A percentile compares a stretch with the other conserved stretches of the same genome.
Conservation (phyloP, 2,329 filamentous ascomycete species). For the Lachnellula occidentalis region DNA sequence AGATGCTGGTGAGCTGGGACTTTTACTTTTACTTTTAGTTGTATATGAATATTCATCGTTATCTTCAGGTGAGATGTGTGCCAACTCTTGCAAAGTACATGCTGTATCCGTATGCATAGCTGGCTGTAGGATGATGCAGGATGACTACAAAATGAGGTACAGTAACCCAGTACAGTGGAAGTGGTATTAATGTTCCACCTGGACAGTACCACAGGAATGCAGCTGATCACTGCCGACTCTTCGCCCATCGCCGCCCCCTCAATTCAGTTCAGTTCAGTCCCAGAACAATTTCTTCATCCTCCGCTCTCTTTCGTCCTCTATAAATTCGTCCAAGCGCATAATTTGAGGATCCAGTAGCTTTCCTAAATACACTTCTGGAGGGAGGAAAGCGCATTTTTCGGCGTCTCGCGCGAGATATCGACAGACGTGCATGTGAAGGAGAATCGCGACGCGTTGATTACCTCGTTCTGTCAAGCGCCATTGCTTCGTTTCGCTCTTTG, state of each 20-base stretch:
- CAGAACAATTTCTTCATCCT: slow-evolving; percentile 21
- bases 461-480: slow-evolving; percentile 31
- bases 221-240: too few species aligned
- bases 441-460: slow-evolving; percentile 33
- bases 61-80: background rate
- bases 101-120: background rate
- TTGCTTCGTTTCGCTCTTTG: slow-evolving; percentile 20
- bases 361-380: slow-evolving; percentile 26
- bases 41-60: background rate
- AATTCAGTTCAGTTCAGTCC: slow-evolving; percentile 2
- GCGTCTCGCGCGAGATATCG: slow-evolving; percentile 30
- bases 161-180: too few species aligned
- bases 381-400: slow-evolving; percentile 32
- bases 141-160: too few species aligned
- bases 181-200: too few species aligned
- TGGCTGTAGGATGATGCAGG: background rate
- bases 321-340: slow-evolving; percentile 16
- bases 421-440: slow-evolving; percentile 34
- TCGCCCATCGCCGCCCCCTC: too few species aligned
- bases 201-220: too few species aligned
- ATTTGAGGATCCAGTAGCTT: slow-evolving; percentile 15
- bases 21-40: too few species aligned
- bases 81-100: background rate
- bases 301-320: slow-evolving; percentile 20
- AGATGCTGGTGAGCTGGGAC: background rate